phyloP scores from a whole-genome alignment of 192 early-diverging fungal species.

The Irineochytrium annulatum region DNA sequence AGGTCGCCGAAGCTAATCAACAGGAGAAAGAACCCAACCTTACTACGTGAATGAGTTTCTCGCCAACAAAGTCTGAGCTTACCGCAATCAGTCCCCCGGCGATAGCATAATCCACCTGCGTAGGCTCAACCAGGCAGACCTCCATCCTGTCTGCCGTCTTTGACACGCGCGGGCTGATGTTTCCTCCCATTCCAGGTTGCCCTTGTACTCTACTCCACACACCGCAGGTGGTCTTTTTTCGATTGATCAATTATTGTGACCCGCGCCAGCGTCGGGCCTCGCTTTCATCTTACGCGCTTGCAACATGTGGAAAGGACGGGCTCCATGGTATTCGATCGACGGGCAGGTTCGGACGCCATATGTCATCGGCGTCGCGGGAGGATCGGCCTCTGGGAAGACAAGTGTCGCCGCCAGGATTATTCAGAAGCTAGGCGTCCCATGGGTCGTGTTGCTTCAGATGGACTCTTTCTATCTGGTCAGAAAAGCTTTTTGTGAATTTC shows the following conservation, averaged over 20 bases:
- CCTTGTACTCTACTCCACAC: too few relatives aligned
- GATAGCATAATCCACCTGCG: neutral
- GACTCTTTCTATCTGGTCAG: conserved; percentile 90
- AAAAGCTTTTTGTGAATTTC: too few relatives aligned
- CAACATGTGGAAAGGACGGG: too few relatives aligned
- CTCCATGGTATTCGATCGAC: too few relatives aligned
- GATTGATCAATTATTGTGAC: too few relatives aligned
- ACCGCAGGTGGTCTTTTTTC: too few relatives aligned
- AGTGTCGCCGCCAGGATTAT: conserved; percentile 49
- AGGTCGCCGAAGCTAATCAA: neutral
- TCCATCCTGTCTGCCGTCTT: neutral
- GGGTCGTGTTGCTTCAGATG: conserved; percentile 86
- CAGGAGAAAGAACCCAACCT: neutral
- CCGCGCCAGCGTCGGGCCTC: too few relatives aligned
- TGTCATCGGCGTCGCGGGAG: conserved; percentile 57
- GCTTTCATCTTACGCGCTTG: too few relatives aligned
- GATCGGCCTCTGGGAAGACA: conserved; percentile 53
- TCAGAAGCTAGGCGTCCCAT: conserved; percentile 46
- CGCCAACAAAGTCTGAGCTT: neutral
- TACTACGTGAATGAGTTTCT: neutral
- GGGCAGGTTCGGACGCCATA: too few relatives aligned
- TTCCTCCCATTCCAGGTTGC: too few relatives aligned
- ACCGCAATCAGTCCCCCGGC: neutral
- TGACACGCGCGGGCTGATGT: too few relatives aligned
- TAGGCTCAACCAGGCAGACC: neutral